phyloP scores from a whole-genome alignment of 306 rosid genomes.

The Echinosophora koreensis region DNA sequence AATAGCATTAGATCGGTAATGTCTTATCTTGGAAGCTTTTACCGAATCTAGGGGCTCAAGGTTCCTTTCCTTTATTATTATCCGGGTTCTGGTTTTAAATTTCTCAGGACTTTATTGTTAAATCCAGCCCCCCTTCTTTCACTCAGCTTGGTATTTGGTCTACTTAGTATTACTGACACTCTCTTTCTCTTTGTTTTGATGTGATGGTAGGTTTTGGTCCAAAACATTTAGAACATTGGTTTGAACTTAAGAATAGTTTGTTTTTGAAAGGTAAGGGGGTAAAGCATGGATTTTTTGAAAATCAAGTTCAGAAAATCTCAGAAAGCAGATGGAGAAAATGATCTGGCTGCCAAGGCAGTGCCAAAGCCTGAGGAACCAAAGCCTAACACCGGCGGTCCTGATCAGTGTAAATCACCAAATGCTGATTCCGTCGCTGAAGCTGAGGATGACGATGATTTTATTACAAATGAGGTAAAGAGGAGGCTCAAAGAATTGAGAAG shows the following conservation, averaged over 20 bases:
- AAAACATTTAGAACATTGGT: constrained; percentile 1
- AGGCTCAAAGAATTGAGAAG: constrained; percentile 93
- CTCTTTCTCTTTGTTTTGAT: constrained; percentile 34
- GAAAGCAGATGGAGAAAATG: constrained; percentile 57
- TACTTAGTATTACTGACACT: not conserved
- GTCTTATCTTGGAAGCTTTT: constrained; percentile 41
- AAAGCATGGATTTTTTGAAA: constrained; percentile 74
- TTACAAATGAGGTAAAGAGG: constrained; percentile 87
- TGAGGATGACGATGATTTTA: constrained; percentile 91
- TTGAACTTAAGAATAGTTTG: constrained; percentile 19
- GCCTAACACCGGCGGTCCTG: constrained; percentile 48
- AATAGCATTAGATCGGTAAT: constrained; percentile 37
- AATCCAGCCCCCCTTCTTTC: not conserved
- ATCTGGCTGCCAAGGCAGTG: constrained; percentile 55
- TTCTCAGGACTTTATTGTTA: constrained; percentile 13
- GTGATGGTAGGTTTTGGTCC: constrained; percentile 48
- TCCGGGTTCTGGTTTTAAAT: constrained; percentile 1
- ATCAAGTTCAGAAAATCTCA: constrained; percentile 74
- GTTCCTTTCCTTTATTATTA: not conserved
- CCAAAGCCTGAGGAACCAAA: constrained; percentile 61
- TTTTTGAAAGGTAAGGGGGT: constrained; percentile 26
- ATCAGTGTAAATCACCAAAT: constrained; percentile 57
- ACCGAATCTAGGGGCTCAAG: constrained; percentile 33
- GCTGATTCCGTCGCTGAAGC: constrained; percentile 66
- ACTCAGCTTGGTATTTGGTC: constrained; percentile 4